These are phyloP conservation scores for Penicillium sp. DNA, from an alignment of 2,329 filamentous ascomycete genomes.

Conservation along the genomic window DNA sequence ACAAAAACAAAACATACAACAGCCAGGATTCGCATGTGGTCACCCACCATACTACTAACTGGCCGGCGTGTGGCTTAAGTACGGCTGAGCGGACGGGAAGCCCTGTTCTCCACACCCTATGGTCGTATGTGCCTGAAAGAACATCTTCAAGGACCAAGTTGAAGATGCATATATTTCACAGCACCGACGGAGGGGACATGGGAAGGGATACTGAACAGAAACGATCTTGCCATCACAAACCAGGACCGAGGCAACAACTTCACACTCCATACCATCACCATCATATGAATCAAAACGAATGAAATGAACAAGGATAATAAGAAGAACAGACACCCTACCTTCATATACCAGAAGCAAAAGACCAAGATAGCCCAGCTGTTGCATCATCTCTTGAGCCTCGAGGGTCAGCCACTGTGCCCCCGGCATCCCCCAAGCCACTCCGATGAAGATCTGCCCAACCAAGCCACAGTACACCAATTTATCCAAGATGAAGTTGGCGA, in stretches of 20 bases:
- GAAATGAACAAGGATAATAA: too few relatives aligned
- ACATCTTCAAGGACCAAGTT: neutral
- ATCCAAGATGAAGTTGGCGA: slow-evolving; percentile 62
- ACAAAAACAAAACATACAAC: neutral
- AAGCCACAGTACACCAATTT: slow-evolving; percentile 69
- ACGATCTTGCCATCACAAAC: neutral
- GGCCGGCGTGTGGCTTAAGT: neutral
- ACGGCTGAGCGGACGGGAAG: slow-evolving; percentile 2
- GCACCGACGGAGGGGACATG: neutral
- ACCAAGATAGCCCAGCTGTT: slow-evolving; percentile 72
- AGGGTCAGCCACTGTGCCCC: slow-evolving; percentile 62
- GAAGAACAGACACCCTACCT: slow-evolving; percentile 45
- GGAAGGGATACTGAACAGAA: neutral
- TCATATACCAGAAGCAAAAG: slow-evolving; percentile 74
- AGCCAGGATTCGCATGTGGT: slow-evolving; percentile 4
- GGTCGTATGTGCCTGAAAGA: neutral
- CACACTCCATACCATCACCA: neutral
- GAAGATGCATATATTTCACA: neutral
- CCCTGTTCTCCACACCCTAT: slow-evolving; percentile 4
- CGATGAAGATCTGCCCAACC: slow-evolving; percentile 71
- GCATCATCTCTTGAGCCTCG: slow-evolving; percentile 58
- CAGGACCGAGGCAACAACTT: neutral
- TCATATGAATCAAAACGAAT: too few relatives aligned
- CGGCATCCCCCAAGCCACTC: slow-evolving; percentile 70
- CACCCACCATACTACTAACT: slow-evolving; percentile 4